phyloP scores from a whole-genome alignment of 371 early-diverging fungal species.

The Dichotomocladium elegans region DNA sequence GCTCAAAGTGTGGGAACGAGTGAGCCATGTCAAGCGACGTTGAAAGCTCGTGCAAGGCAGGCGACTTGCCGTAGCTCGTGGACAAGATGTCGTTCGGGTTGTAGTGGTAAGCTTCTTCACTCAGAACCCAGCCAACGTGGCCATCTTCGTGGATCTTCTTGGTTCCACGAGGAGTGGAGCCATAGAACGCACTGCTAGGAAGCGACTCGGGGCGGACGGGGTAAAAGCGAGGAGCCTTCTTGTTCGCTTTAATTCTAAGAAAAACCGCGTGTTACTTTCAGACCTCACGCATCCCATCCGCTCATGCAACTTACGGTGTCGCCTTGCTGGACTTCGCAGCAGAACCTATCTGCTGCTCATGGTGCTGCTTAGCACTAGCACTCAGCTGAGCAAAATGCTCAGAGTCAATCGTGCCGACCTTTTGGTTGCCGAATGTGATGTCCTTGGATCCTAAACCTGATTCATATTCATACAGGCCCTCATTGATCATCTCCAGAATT shows the following conservation, averaged over 20 bases:
- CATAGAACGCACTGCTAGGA: conserved; percentile 46
- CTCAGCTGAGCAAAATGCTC: conserved; percentile 60
- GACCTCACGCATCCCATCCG: background rate
- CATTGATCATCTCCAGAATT: conserved; percentile 90
- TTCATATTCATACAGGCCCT: conserved; percentile 91
- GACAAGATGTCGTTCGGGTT: conserved; percentile 43
- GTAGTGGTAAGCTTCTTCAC: conserved; percentile 48
- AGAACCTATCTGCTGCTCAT: background rate
- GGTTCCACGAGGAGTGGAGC: conserved; percentile 25
- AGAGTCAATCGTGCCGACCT: conserved; percentile 66
- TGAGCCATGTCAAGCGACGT: conserved; percentile 53
- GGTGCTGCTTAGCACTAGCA: conserved; percentile 15
- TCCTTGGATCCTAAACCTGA: conserved; percentile 53
- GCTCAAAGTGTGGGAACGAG: conserved; percentile 86
- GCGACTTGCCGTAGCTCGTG: conserved; percentile 40
- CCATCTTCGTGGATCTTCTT: conserved; percentile 69
- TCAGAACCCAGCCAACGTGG: conserved; percentile 88
- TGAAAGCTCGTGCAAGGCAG: conserved; percentile 33
- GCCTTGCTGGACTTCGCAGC: conserved; percentile 8
- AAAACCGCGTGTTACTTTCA: background rate
- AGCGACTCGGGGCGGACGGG: conserved; percentile 57
- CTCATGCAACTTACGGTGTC: conserved; percentile 12
- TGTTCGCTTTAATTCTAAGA: conserved; percentile 28
- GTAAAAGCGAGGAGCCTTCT: conserved; percentile 59
- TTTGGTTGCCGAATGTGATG: conserved; percentile 21